Conservation (phyloP, 1,284 basidiomycete species). For the Phellopilus nigrolimitatus region DNA sequence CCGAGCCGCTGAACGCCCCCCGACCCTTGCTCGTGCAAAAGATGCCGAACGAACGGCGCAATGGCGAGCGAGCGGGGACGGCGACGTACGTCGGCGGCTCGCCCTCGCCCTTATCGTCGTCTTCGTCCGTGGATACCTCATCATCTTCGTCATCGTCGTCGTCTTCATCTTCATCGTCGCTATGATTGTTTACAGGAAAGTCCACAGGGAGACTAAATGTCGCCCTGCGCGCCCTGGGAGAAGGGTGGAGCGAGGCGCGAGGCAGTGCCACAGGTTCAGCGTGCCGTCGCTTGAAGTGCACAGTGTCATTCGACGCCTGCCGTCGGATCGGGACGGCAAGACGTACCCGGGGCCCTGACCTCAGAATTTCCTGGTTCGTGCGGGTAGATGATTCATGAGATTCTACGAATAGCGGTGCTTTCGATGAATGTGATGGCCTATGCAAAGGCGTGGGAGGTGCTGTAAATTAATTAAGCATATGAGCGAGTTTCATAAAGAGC, state of each 20-base stretch:
- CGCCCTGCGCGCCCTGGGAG: no score
- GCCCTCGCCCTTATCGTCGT: no score
- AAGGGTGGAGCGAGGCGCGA: background rate
- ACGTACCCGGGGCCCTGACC: background rate
- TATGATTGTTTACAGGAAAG: background rate
- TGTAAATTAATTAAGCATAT: background rate
- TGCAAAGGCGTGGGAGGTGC: conserved; percentile 9
- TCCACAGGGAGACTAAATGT: no score
- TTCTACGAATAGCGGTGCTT: background rate
- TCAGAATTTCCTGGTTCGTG: background rate
- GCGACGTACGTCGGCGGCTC: background rate
- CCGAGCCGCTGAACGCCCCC: conserved; percentile 12
- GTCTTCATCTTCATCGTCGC: background rate
- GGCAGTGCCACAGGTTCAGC: background rate
- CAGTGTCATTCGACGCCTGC: conserved; percentile 4
- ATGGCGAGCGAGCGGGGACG: conserved; percentile 13
- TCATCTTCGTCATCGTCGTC: background rate
- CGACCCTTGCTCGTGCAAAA: conserved; percentile 19
- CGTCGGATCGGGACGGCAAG: background rate
- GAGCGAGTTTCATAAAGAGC: background rate
- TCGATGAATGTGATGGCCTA: background rate
- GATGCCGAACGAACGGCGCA: conserved; percentile 15
- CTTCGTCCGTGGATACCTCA: background rate
- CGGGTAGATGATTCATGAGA: background rate
- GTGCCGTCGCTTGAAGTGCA: conserved; percentile 15